A percentile compares a stretch with the other conserved stretches of the same genome.
Evolutionary conservation across 1,284 basidiomycete species (phyloP).

Genomic region (Ustilago trichophora): DNA sequence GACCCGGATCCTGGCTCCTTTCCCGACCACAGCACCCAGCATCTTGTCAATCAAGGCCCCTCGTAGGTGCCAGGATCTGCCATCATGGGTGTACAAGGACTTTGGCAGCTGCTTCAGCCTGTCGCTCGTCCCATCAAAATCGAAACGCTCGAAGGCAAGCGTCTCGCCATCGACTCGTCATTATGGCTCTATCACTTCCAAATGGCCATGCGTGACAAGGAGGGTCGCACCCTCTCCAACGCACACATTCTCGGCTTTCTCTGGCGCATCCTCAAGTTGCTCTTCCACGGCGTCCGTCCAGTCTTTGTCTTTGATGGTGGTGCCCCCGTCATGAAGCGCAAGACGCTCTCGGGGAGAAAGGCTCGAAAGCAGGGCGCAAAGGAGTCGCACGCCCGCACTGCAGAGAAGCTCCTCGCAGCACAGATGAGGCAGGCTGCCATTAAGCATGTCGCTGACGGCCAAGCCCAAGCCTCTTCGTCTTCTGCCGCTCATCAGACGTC

Average conservation of each 20-base stretch:
- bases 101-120: slow-evolving; percentile 66
- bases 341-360: slow-evolving; percentile 68
- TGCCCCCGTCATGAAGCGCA: slow-evolving; percentile 67
- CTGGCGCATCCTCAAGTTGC: slow-evolving; percentile 83
- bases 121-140: slow-evolving; percentile 65
- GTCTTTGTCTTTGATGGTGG: slow-evolving; percentile 91
- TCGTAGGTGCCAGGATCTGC: background rate
- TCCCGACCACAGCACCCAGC: no score
- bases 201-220: slow-evolving; percentile 97
- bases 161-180: slow-evolving; percentile 84
- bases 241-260: slow-evolving; percentile 92
- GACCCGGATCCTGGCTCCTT: background rate
- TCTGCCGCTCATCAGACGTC: slow-evolving; percentile 5
- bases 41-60: no score
- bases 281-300: slow-evolving; percentile 86
- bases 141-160: slow-evolving; percentile 65
- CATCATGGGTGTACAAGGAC: slow-evolving; percentile 65
- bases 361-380: slow-evolving; percentile 72
- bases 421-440: slow-evolving; percentile 91
- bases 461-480: slow-evolving; percentile 9
- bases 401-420: slow-evolving; percentile 90
- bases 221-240: slow-evolving; percentile 87
- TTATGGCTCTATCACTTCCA: slow-evolving; percentile 88
- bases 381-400: slow-evolving; percentile 62
- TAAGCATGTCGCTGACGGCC: slow-evolving; percentile 70